Evolutionary conservation across 805 yeast genomes (phyloP), one percentile per base, ranked within the genome.

Genomic region (Phaffomyces opuntiae): DNA sequence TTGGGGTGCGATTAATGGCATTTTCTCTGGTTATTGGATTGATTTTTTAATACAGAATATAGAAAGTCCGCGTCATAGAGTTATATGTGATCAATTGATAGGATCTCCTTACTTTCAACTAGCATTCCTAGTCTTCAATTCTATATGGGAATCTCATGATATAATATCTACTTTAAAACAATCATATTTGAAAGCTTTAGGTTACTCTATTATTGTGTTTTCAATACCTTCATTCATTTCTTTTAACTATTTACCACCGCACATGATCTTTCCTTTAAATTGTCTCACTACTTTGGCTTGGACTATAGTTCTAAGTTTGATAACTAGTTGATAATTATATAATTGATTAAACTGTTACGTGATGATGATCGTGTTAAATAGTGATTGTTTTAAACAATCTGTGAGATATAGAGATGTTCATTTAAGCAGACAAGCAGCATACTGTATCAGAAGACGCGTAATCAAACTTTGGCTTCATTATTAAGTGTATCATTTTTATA

Each of bases 1-100:
- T 3, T 81, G 85, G 85, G 87, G 87, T 16, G 60, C 69, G 12
- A 63, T 80, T 39, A 80, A 80, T 57, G 87, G 86, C 2, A 54
- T 70, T 16, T 59, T 79, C 42, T 74, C 81, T 5, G 70, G 68
- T 1, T 54, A 74, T 14, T 81, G 86, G 86, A 71, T 81, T 34
- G 75, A 74, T 39, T 49, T 71, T 24, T 59, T 81, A 36, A 55
- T 74, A 7, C 42, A 51, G 3, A 60, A 60, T 7, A 53, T 74
- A 29, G 73, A 71, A 9, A 61, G 62, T 39, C 52, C 64, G 3
- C 21, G 65, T 5, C 52, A 62, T 45, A 63, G 80, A 43, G 70
- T 81, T 31, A 26, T 73, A 9, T 47, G 73, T 4, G 87, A 81
- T 56, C 86, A 80, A 56, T 47, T 67, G 1, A 50, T 78, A 2